phyloP scores from a whole-genome alignment of 1,139 yeast species.

The Scheffersomyces segobiensis region DNA sequence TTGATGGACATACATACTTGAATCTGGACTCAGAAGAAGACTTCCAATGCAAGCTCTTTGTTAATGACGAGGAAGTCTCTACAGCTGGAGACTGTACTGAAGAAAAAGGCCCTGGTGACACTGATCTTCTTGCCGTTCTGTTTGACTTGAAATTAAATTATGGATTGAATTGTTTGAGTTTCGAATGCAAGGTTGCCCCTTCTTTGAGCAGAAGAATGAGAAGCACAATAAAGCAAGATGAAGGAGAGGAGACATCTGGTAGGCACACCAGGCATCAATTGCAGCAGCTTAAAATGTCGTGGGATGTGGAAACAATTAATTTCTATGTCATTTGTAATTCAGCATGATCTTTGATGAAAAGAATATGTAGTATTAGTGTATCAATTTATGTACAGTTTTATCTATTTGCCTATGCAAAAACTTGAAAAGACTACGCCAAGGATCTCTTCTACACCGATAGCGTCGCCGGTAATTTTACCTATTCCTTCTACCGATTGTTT shows the following conservation, averaged over 20 bases:
- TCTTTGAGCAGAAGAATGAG: conserved; percentile 34
- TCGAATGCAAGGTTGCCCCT: conserved; percentile 50
- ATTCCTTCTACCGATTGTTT: conserved; percentile 80
- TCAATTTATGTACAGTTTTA: neutral
- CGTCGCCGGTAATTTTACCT: conserved; percentile 88
- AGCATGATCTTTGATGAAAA: conserved; percentile 3
- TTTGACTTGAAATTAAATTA: conserved; percentile 51
- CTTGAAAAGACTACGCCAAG: conserved; percentile 87
- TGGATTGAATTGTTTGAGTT: conserved; percentile 49
- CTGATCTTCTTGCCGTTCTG: conserved; percentile 32
- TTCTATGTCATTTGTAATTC: conserved; percentile 25
- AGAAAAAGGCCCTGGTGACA: conserved; percentile 21
- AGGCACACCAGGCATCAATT: conserved; percentile 51
- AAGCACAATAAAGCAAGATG: conserved; percentile 21
- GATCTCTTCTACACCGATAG: conserved; percentile 87
- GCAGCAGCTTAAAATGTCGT: conserved; percentile 47
- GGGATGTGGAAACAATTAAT: conserved; percentile 49
- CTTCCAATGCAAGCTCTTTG: conserved; percentile 43
- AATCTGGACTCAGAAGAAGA: conserved; percentile 31
- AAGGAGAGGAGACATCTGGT: conserved; percentile 30
- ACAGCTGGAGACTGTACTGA: conserved; percentile 39
- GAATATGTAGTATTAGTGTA: conserved; percentile 1
- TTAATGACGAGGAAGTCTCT: conserved; percentile 52
- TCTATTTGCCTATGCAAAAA: conserved; percentile 88
- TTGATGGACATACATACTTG: conserved; percentile 31